A percentile compares a stretch with the other conserved stretches of the same genome.
Conservation (phyloP, 225 moss, liverwort and hornwort genomes). For the Polytrichum formosum region DNA sequence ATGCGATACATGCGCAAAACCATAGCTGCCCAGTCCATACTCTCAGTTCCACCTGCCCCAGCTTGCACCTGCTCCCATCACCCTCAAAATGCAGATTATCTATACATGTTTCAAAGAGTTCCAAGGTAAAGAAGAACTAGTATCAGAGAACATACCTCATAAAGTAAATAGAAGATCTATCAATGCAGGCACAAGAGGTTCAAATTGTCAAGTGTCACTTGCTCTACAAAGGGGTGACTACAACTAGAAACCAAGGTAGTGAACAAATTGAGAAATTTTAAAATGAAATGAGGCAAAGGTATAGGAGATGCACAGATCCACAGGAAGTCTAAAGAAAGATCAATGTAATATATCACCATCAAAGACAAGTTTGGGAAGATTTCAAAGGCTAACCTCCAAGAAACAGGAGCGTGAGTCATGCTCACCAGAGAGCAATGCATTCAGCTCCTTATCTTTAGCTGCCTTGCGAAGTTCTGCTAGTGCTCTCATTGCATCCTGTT, state of each 20-base stretch:
- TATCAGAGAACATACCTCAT: background rate
- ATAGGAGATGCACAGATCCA: background rate
- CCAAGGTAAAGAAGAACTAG: background rate
- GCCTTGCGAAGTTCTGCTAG: conserved; percentile 68
- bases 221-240: too few relatives aligned
- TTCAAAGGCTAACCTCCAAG: conserved; percentile 59
- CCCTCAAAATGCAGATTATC: background rate
- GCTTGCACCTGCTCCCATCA: conserved; percentile 75
- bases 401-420: conserved; percentile 82
- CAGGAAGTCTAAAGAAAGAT: conserved; percentile 1
- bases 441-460: conserved; percentile 81
- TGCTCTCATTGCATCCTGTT: conserved; percentile 68
- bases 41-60: conserved; percentile 94
- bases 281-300: background rate
- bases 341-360: background rate
- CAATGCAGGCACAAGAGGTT: too few relatives aligned
- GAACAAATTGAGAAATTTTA: too few relatives aligned
- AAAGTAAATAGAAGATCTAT: background rate
- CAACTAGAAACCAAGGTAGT: too few relatives aligned
- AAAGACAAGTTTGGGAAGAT: background rate
- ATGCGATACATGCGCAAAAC: conserved; percentile 91
- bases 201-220: too few relatives aligned
- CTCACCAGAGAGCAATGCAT: conserved; percentile 79
- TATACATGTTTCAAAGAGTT: background rate
- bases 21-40: conserved; percentile 99